Percentiles rank a stretch among this genome's conserved stretches.
Evolutionary conservation across 164 flowering plant species (phyloP).

Genomic region (Buxus sempervirens): DNA sequence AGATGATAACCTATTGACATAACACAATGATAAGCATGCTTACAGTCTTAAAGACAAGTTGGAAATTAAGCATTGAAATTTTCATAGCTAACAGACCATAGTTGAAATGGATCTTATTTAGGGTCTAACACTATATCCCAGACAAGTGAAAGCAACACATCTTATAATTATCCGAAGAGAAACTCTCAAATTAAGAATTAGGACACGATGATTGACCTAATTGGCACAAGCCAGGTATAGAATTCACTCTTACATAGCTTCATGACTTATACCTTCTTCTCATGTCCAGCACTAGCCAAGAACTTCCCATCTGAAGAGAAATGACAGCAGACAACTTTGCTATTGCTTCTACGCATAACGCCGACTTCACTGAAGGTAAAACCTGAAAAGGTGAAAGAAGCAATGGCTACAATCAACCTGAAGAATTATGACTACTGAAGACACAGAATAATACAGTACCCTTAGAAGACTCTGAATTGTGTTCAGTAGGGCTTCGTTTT

Average conservation of each 20-base stretch:
- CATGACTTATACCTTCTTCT: constrained; percentile 62
- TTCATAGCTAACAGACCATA: background rate
- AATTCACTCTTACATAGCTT: background rate
- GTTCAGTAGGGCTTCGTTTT: constrained; percentile 68
- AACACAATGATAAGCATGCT: constrained; percentile 8
- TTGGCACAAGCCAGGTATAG: background rate
- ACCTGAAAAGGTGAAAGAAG: constrained; percentile 37
- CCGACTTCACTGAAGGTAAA: constrained; percentile 69
- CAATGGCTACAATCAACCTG: background rate
- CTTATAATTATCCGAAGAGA: too few species aligned
- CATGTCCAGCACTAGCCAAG: constrained; percentile 90
- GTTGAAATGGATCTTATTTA: background rate
- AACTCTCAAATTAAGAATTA: too few species aligned
- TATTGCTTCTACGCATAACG: constrained; percentile 52
- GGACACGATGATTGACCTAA: too few species aligned
- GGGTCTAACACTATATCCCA: background rate
- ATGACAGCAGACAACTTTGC: constrained; percentile 84
- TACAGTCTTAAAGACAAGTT: constrained; percentile 1
- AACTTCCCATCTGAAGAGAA: constrained; percentile 88
- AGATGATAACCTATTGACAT: constrained; percentile 64
- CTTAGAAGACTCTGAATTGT: constrained; percentile 67
- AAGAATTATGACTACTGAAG: background rate
- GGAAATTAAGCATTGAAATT: background rate
- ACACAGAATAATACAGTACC: constrained; percentile 29
- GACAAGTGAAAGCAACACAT: too few species aligned